Percentiles rank a stretch among this genome's conserved stretches.
phyloP scores from a whole-genome alignment of 176 grass and related monocot species.

The Bonia amplexicaulis region DNA sequence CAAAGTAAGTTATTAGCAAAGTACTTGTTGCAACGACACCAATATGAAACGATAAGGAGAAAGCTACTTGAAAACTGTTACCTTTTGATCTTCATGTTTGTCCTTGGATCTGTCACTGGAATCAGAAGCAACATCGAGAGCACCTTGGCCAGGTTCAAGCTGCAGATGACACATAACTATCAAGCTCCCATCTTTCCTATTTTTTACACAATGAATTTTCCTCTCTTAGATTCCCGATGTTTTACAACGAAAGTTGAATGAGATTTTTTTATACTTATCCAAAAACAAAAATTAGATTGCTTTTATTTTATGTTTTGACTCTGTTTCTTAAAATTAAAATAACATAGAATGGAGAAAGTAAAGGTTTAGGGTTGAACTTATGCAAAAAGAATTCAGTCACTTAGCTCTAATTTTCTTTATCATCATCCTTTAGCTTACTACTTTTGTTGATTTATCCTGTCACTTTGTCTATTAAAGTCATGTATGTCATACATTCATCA shows the following conservation, averaged over 20 bases:
- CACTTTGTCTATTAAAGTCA: not conserved
- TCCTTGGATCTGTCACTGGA: slow-evolving; percentile 93
- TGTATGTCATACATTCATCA: not conserved
- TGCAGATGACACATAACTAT: slow-evolving; percentile 37
- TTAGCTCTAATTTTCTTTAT: not conserved
- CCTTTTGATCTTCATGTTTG: slow-evolving; percentile 81
- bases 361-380: not conserved
- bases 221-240: not conserved
- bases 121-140: slow-evolving; percentile 52
- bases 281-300: not conserved
- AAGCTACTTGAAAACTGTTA: slow-evolving; percentile 24
- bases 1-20: slow-evolving; percentile 35
- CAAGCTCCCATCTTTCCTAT: slow-evolving; percentile 18
- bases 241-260: not conserved
- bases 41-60: not conserved
- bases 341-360: not conserved
- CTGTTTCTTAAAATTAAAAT: not conserved
- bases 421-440: not conserved
- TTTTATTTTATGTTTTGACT: not conserved
- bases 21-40: not conserved
- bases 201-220: not conserved
- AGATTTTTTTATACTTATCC: not conserved
- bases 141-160: slow-evolving; percentile 55
- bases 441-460: not conserved
- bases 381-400: not conserved